A percentile compares a stretch with the other conserved stretches of the same genome.
Conservation (phyloP, 371 early-diverging fungal genomes). For the Globomyces sp. region DNA sequence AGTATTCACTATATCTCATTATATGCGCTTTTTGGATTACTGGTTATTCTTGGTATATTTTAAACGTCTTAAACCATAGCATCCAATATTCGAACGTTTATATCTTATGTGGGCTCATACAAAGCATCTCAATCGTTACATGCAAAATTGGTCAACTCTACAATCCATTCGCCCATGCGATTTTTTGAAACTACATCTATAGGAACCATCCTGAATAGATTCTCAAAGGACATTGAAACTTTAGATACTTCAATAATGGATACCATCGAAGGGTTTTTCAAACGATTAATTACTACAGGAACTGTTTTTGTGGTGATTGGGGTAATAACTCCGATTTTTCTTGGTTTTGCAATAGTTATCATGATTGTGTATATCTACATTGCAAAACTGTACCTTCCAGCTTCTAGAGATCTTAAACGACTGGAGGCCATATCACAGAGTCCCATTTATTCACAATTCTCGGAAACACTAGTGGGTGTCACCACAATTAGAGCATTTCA, state of each 20-base stretch:
- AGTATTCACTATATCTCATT: slow-evolving; percentile 26
- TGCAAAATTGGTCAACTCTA: slow-evolving; percentile 51
- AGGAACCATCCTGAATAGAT: slow-evolving; percentile 81
- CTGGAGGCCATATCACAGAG: slow-evolving; percentile 72
- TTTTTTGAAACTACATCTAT: slow-evolving; percentile 85
- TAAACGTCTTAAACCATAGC: neutral
- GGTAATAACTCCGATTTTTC: slow-evolving; percentile 25
- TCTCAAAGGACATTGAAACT: slow-evolving; percentile 67
- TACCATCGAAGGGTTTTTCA: slow-evolving; percentile 20
- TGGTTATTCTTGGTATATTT: slow-evolving; percentile 20
- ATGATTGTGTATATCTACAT: slow-evolving; percentile 20
- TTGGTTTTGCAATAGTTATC: slow-evolving; percentile 22
- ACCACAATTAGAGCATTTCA: slow-evolving; percentile 72
- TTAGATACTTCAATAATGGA: slow-evolving; percentile 39
- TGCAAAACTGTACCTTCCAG: slow-evolving; percentile 52
- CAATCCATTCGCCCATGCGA: slow-evolving; percentile 69
- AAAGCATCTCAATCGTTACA: slow-evolving; percentile 1
- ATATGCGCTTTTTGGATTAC: slow-evolving; percentile 28
- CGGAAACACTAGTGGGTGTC: slow-evolving; percentile 66
- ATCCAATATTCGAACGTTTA: neutral
- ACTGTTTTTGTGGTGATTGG: slow-evolving; percentile 22
- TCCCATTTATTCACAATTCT: slow-evolving; percentile 76
- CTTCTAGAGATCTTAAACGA: slow-evolving; percentile 77
- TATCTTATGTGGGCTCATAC: slow-evolving; percentile 13
- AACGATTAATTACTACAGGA: slow-evolving; percentile 16